These are phyloP conservation scores for Juncus effusus DNA, from an alignment of 176 grass and related monocot genomes.

Conservation along the genomic window DNA sequence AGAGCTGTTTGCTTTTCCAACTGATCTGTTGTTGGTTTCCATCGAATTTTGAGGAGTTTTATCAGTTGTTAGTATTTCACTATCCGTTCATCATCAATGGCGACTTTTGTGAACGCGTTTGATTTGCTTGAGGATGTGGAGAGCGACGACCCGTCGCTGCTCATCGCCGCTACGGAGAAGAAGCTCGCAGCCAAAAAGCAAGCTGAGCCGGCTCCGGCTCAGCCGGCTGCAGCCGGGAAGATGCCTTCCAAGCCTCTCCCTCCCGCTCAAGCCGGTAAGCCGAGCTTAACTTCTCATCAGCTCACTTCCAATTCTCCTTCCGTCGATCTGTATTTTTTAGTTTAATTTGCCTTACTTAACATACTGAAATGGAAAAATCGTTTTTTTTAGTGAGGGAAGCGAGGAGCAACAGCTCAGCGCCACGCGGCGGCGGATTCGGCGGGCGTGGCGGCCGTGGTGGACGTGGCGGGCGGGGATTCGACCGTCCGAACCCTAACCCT, in stretches of 20 bases:
- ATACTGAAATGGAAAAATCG: background rate
- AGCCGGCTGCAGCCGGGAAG: slow-evolving; percentile 30
- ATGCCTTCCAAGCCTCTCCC: slow-evolving; percentile 57
- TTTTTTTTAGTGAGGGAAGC: slow-evolving; percentile 47
- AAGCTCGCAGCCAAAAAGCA: slow-evolving; percentile 46
- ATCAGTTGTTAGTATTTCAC: background rate
- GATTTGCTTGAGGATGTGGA: slow-evolving; percentile 81
- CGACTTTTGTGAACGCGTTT: slow-evolving; percentile 47
- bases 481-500: slow-evolving; percentile 31
- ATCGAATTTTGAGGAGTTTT: background rate
- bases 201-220: slow-evolving; percentile 14
- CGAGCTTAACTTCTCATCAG: background rate
- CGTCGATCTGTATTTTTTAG: slow-evolving; percentile 1
- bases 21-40: slow-evolving; percentile 1
- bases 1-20: slow-evolving; percentile 1
- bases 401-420: slow-evolving; percentile 48
- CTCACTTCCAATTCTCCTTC: background rate
- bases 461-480: slow-evolving; percentile 33
- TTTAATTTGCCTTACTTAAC: background rate
- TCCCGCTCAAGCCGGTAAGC: slow-evolving; percentile 68
- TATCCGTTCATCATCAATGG: slow-evolving; percentile 37
- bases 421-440: slow-evolving; percentile 35
- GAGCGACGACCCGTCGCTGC: slow-evolving; percentile 52
- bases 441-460: slow-evolving; percentile 46
- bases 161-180: slow-evolving; percentile 58